phyloP scores from a whole-genome alignment of 768 basidiomycete species.

The Hebeloma cylindrosporum region DNA sequence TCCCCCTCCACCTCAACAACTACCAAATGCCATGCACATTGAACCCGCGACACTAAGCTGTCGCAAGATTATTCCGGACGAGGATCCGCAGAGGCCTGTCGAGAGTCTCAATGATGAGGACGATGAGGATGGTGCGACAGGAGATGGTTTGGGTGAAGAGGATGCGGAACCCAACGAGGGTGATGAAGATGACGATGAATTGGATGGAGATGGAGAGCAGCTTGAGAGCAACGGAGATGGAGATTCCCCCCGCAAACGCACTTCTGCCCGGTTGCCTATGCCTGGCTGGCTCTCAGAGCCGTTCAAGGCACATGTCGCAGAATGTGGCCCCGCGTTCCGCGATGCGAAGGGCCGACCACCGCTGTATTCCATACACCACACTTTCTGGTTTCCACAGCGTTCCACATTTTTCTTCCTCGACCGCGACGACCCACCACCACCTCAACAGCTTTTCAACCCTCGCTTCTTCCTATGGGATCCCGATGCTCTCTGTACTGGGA shows the following conservation, averaged over 20 bases:
- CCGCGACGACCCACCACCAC: not conserved
- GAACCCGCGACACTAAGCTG: too few relatives aligned
- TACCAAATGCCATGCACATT: too few relatives aligned
- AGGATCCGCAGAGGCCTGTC: not conserved
- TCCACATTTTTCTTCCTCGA: conserved; percentile 10
- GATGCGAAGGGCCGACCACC: conserved; percentile 4
- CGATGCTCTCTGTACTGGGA: not conserved
- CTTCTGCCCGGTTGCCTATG: conserved; percentile 2
- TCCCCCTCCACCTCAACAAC: too few relatives aligned
- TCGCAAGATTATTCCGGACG: conserved; percentile 1
- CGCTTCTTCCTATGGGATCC: conserved; percentile 12
- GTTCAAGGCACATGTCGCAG: conserved; percentile 5
- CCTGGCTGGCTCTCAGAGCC: conserved; percentile 3
- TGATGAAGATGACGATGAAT: not conserved
- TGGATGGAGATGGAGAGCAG: too few relatives aligned
- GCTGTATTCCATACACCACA: conserved; percentile 5
- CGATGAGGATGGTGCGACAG: not conserved
- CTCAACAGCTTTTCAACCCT: conserved; percentile 9
- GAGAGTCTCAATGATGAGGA: conserved; percentile 5
- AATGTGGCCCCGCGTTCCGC: not conserved
- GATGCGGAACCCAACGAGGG: not conserved
- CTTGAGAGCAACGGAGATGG: too few relatives aligned
- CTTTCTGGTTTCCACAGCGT: conserved; percentile 6
- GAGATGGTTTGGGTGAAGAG: not conserved
- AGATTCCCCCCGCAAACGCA: too few relatives aligned